These are phyloP conservation scores for Odonthalia washingtoniensis DNA, from an alignment of 31 red algal species.

Conservation along the genomic window DNA sequence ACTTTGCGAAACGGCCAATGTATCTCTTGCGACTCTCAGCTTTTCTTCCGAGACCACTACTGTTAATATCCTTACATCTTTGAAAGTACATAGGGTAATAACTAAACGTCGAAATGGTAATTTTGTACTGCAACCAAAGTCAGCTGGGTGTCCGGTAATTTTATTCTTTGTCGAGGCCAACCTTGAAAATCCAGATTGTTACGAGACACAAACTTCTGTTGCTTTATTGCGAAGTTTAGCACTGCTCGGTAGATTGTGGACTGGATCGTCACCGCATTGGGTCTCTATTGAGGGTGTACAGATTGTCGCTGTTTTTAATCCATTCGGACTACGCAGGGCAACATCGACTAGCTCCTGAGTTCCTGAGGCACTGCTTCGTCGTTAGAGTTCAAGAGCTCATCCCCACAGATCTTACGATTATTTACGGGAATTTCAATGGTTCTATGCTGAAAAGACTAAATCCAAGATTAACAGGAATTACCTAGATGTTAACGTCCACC, in stretches of 20 bases:
- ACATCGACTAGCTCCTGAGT: conserved; percentile 54
- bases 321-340: conserved; percentile 67
- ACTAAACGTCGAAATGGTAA: conserved; percentile 66
- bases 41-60: conserved; percentile 81
- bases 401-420: conserved; percentile 60
- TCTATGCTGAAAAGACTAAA: conserved; percentile 46
- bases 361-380: too few relatives aligned
- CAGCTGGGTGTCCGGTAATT: conserved; percentile 69
- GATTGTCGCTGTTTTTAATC: conserved; percentile 90
- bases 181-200: conserved; percentile 74
- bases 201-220: conserved; percentile 69
- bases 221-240: conserved; percentile 54
- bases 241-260: conserved; percentile 80
- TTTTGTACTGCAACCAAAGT: conserved; percentile 64
- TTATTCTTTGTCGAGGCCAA: conserved; percentile 91
- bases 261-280: conserved; percentile 62
- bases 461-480: background rate
- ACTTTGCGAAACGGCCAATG: conserved; percentile 62
- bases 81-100: conserved; percentile 54
- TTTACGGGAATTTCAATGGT: conserved; percentile 68
- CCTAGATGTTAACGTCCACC: too few relatives aligned
- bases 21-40: conserved; percentile 70
- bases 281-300: conserved; percentile 64
- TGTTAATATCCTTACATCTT: conserved; percentile 62
- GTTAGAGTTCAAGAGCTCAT: too few relatives aligned